A percentile compares a stretch with the other conserved stretches of the same genome.
Evolutionary conservation across 257 asterid genomes (phyloP).

Genomic region (Lithospermum erythrorhizon): DNA sequence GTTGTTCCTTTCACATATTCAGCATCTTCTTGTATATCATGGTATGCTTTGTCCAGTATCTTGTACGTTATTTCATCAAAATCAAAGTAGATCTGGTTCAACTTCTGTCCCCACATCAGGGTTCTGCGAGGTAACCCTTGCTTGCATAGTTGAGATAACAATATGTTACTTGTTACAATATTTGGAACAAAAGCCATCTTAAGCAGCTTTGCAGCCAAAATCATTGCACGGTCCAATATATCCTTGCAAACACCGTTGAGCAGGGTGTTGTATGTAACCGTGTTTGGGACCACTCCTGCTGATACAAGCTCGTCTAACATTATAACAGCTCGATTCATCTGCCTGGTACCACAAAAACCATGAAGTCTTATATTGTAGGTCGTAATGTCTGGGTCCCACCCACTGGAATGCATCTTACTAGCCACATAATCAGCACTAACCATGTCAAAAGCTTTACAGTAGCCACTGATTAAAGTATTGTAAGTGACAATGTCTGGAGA

Average conservation of each 20-base stretch:
- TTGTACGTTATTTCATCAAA: constrained; percentile 66
- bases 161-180: constrained; percentile 54
- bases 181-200: constrained; percentile 84
- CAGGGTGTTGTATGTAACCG: constrained; percentile 79
- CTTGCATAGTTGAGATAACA: constrained; percentile 71
- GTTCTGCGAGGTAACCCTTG: constrained; percentile 79
- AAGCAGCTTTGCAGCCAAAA: constrained; percentile 72
- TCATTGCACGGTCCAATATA: constrained; percentile 76
- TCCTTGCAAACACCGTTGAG: constrained; percentile 62
- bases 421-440: constrained; percentile 50
- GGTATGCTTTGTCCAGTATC: constrained; percentile 54
- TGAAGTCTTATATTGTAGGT: constrained; percentile 77
- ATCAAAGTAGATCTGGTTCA: constrained; percentile 62
- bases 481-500: constrained; percentile 73
- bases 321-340: constrained; percentile 56
- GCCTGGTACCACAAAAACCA: constrained; percentile 58
- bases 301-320: constrained; percentile 65
- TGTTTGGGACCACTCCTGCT: constrained; percentile 69
- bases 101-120: constrained; percentile 71
- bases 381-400: constrained; percentile 69
- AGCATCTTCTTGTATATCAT: constrained; percentile 36
- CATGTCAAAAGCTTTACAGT: constrained; percentile 72
- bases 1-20: constrained; percentile 36
- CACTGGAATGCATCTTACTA: constrained; percentile 41
- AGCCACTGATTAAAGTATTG: constrained; percentile 78